phyloP scores from a whole-genome alignment of 2,329 filamentous ascomycete genomes.

The Neofusicoccum umdonicola region DNA sequence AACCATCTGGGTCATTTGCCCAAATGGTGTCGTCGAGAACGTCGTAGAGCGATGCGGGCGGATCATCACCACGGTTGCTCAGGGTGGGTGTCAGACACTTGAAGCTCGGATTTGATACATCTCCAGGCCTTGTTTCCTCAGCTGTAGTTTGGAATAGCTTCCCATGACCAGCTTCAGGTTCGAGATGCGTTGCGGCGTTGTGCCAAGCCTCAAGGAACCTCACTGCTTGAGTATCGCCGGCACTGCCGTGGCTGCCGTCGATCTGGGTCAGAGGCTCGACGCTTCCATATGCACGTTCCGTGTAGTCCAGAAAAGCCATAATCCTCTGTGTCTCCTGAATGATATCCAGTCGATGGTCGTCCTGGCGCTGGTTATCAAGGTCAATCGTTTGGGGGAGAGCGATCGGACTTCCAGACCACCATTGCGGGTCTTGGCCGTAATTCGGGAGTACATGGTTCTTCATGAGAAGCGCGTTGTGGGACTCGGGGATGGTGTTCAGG shows the following conservation, averaged over 20 bases:
- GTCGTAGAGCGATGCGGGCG: conserved; percentile 52
- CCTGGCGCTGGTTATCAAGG: conserved; percentile 35
- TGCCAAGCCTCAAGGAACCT: conserved; percentile 53
- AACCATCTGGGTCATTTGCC: conserved; percentile 37
- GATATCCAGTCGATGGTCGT: conserved; percentile 45
- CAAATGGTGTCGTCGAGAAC: conserved; percentile 53
- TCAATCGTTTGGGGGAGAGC: conserved; percentile 49
- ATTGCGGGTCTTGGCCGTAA: conserved; percentile 57
- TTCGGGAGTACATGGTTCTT: conserved; percentile 25
- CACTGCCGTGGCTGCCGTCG: conserved; percentile 29
- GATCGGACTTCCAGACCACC: conserved; percentile 61
- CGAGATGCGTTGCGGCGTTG: conserved; percentile 42
- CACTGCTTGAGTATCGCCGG: conserved; percentile 26
- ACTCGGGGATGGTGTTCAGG: conserved; percentile 59
- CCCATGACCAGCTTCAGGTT: conserved; percentile 41
- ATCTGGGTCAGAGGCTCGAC: conserved; percentile 50
- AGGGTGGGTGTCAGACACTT: conserved; percentile 31
- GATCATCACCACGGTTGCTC: conserved; percentile 22
- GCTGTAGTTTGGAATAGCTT: conserved; percentile 49
- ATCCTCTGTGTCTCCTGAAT: conserved; percentile 59
- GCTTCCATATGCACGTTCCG: conserved; percentile 59
- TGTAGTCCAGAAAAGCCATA: conserved; percentile 60
- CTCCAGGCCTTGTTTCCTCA: background rate
- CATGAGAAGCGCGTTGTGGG: conserved; percentile 54
- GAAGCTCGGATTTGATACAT: conserved; percentile 18